Percentiles rank a stretch among this genome's conserved stretches.
phyloP scores from a whole-genome alignment of 345 rosid genomes.

The Pseudoturritis turrita region DNA sequence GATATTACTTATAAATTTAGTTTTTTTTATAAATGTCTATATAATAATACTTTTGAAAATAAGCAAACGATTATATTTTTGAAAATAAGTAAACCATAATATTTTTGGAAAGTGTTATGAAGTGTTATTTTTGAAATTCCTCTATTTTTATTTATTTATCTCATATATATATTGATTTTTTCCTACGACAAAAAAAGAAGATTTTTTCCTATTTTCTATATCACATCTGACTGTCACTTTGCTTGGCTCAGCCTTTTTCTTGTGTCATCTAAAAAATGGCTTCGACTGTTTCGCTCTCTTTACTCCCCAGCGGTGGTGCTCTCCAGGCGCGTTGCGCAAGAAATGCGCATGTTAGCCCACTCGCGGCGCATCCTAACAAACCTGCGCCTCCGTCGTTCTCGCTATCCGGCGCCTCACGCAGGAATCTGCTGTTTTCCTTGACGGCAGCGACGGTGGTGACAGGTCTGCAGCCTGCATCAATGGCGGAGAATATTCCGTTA shows the following conservation, averaged over 20 bases:
- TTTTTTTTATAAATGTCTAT: too few relatives aligned
- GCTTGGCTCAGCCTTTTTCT: slow-evolving; percentile 7
- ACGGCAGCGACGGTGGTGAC: slow-evolving; percentile 48
- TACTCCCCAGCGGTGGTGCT: slow-evolving; percentile 8
- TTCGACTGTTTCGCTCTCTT: slow-evolving; percentile 36
- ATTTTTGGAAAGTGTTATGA: too few relatives aligned
- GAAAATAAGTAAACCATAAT: too few relatives aligned
- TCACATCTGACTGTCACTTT: not conserved
- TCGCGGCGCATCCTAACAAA: slow-evolving; percentile 23
- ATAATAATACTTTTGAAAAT: too few relatives aligned
- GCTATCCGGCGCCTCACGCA: slow-evolving; percentile 34
- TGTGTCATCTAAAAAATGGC: slow-evolving; percentile 40
- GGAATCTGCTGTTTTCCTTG: slow-evolving; percentile 50
- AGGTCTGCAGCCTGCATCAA: slow-evolving; percentile 31
- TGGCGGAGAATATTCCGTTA: slow-evolving; percentile 59
- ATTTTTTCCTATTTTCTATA: not conserved
- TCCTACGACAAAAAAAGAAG: too few relatives aligned
- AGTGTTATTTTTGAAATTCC: too few relatives aligned
- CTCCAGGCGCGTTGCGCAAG: slow-evolving; percentile 21
- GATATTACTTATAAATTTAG: too few relatives aligned
- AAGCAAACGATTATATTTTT: too few relatives aligned
- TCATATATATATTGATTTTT: not conserved
- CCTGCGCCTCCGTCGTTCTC: slow-evolving; percentile 21
- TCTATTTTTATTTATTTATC: not conserved
- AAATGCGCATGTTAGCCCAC: slow-evolving; percentile 27